A percentile compares a stretch with the other conserved stretches of the same genome.
Conservation (phyloP, 2,329 filamentous ascomycete species). For the Fusarium goolgardi region DNA sequence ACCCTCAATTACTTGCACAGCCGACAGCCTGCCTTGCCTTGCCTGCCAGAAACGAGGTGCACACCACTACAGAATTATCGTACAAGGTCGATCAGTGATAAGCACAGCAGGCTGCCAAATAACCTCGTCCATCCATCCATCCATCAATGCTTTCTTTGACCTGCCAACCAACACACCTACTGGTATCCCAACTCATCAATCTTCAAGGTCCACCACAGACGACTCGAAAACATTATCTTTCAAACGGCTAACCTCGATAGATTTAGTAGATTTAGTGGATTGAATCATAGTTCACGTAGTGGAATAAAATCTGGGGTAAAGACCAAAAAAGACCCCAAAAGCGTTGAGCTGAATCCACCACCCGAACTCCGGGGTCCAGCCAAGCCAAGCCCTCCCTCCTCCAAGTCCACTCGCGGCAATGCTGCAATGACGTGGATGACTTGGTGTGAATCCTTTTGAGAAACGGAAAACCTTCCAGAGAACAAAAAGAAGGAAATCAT, state of each 20-base stretch:
- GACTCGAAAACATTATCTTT: neutral
- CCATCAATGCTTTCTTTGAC: neutral
- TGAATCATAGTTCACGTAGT: neutral
- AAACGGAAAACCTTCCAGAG: conserved; percentile 5
- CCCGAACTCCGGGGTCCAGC: neutral
- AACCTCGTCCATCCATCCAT: neutral
- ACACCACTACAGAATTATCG: conserved; percentile 1
- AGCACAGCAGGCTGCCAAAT: conserved; percentile 9
- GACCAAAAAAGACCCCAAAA: neutral
- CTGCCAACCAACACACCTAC: neutral
- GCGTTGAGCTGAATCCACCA: neutral
- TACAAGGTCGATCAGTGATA: conserved; percentile 1
- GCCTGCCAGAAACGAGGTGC: neutral
- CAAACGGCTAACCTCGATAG: neutral
- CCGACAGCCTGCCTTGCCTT: neutral
- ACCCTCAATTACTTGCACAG: neutral
- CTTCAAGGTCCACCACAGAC: neutral
- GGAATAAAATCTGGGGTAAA: conserved; percentile 4
- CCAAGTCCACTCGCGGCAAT: neutral
- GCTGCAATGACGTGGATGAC: conserved; percentile 1
- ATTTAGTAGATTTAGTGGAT: neutral
- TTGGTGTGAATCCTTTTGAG: neutral
- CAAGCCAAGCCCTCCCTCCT: neutral
- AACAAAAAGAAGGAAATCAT: conserved; percentile 3
- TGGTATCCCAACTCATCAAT: neutral